phyloP scores from a whole-genome alignment of 495 filamentous ascomycete genomes.

The Bacidia gigantensis region DNA sequence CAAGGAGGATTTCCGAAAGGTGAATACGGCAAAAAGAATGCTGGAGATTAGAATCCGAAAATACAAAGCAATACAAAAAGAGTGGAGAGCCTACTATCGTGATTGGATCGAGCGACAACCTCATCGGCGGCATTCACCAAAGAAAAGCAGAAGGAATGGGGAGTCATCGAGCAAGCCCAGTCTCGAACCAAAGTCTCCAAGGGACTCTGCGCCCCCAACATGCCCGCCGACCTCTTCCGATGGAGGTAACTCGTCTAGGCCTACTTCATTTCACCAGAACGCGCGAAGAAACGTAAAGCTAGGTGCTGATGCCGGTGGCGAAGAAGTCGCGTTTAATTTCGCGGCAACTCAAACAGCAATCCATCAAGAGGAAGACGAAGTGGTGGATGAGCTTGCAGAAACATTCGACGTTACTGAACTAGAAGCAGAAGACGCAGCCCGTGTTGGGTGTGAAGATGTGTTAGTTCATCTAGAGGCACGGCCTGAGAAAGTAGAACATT shows the following conservation, averaged over 20 bases:
- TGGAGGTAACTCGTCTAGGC: background rate
- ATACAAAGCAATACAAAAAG: background rate
- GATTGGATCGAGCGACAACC: background rate
- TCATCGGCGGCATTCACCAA: background rate
- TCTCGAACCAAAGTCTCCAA: background rate
- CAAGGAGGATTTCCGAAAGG: background rate
- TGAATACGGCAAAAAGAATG: background rate
- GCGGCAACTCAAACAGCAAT: background rate
- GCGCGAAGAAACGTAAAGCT: background rate
- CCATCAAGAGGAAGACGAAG: background rate
- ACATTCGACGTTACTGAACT: conserved; percentile 2
- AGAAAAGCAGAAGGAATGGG: too few relatives aligned
- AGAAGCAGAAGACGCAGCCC: background rate
- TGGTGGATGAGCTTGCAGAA: conserved; percentile 6
- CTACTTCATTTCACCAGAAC: background rate
- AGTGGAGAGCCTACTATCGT: conserved; percentile 2
- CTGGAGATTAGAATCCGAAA: background rate
- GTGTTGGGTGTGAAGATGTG: background rate
- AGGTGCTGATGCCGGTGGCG: background rate
- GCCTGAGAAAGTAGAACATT: background rate
- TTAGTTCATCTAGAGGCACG: background rate
- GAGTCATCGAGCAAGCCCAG: background rate
- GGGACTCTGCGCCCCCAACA: background rate
- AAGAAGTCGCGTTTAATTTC: background rate
- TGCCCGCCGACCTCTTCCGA: background rate